Evolutionary conservation across 192 early-diverging fungal genomes (phyloP).

Genomic region (Cladochytrium replicatum): DNA sequence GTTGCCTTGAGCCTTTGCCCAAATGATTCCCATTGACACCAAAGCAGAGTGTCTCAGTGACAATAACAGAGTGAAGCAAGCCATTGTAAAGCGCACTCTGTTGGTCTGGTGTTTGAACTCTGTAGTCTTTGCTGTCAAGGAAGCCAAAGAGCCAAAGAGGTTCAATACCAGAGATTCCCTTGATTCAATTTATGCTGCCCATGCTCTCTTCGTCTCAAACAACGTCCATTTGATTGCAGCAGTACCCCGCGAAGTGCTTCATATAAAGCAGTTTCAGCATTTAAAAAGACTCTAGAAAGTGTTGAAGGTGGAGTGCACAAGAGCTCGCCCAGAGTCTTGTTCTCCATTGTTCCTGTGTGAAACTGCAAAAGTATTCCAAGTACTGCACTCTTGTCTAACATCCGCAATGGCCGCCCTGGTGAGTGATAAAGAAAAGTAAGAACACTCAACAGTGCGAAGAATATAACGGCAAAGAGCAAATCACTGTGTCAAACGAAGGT

Average conservation of each 20-base stretch:
- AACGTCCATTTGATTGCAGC: too few relatives aligned
- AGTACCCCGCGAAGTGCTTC: too few relatives aligned
- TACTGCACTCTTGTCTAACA: conserved; percentile 3
- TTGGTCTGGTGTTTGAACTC: not conserved
- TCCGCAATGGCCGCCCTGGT: conserved; percentile 1
- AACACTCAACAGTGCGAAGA: too few relatives aligned
- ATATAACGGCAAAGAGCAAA: too few relatives aligned
- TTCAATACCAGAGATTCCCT: conserved; percentile 4
- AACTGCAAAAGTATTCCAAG: conserved; percentile 15
- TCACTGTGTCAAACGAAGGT: too few relatives aligned
- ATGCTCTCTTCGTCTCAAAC: too few relatives aligned
- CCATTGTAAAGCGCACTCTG: conserved; percentile 16
- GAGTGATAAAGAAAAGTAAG: too few relatives aligned
- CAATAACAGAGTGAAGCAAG: conserved; percentile 5
- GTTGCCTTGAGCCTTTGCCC: too few relatives aligned
- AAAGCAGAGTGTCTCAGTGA: conserved; percentile 11
- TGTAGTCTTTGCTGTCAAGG: conserved; percentile 6
- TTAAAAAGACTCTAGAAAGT: too few relatives aligned
- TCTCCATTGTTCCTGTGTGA: conserved; percentile 8
- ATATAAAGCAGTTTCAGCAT: too few relatives aligned
- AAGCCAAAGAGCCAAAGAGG: conserved; percentile 2
- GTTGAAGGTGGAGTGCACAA: too few relatives aligned
- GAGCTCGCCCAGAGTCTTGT: too few relatives aligned
- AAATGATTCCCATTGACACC: conserved; percentile 12
- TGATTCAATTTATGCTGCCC: not conserved